These are phyloP conservation scores for Westerdykella aurantiaca DNA, from an alignment of 2,329 filamentous ascomycete species.

Conservation along the genomic window DNA sequence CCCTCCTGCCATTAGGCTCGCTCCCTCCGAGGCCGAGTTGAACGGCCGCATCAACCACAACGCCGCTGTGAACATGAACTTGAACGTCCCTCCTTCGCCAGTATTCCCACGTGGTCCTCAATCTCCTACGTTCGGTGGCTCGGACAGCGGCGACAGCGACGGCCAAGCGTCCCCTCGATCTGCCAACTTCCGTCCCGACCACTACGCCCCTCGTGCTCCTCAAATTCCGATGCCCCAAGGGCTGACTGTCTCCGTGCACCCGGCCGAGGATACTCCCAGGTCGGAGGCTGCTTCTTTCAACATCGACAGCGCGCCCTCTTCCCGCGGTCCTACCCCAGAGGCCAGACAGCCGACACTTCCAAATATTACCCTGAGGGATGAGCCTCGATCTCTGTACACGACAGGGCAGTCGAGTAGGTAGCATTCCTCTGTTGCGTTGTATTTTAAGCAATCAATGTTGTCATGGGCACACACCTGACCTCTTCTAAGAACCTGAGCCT, in stretches of 20 bases:
- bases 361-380: constrained; percentile 14
- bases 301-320: constrained; percentile 16
- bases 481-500: constrained; percentile 16
- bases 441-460: constrained; percentile 20
- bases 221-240: constrained; percentile 22
- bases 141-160: constrained; percentile 22
- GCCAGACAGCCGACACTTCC: constrained; percentile 24
- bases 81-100: constrained; percentile 30
- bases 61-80: constrained; percentile 31
- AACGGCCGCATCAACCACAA: constrained; percentile 33
- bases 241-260: constrained; percentile 21
- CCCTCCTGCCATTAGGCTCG: constrained; percentile 19
- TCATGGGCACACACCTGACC: constrained; percentile 22
- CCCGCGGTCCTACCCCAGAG: constrained; percentile 22
- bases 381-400: constrained; percentile 18
- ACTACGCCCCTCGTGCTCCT: constrained; percentile 22
- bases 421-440: constrained; percentile 20
- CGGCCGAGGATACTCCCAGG: constrained; percentile 11
- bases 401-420: constrained; percentile 29
- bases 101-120: constrained; percentile 13
- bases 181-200: constrained; percentile 17
- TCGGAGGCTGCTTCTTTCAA: constrained; percentile 30
- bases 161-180: constrained; percentile 16
- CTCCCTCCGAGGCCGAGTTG: constrained; percentile 34
- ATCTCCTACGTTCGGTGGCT: constrained; percentile 23